These are phyloP conservation scores for Yamadazyma sp. DNA, from an alignment of 805 yeast species.

Conservation along the genomic window DNA sequence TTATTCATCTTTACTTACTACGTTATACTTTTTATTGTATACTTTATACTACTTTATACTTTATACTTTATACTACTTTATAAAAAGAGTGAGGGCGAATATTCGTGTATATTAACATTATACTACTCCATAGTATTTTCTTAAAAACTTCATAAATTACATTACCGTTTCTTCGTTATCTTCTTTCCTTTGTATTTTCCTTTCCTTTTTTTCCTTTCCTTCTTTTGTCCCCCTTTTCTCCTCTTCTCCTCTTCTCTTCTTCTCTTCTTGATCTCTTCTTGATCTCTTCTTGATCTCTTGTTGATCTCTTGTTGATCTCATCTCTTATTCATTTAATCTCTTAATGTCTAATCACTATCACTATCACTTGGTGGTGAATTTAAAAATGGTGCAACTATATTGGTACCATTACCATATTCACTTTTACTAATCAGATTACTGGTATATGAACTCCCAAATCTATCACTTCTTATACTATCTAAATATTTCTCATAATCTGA, in stretches of 20 bases:
- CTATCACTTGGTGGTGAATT: slow-evolving; percentile 35
- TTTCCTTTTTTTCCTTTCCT: not conserved
- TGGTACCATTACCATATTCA: slow-evolving; percentile 1
- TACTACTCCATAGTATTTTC: slow-evolving; percentile 4
- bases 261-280: not conserved
- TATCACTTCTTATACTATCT: slow-evolving; percentile 12
- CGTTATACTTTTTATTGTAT: too few relatives aligned
- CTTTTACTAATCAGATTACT: not conserved
- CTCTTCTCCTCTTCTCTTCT: not conserved
- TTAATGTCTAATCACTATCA: slow-evolving; percentile 1
- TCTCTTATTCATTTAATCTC: slow-evolving; percentile 4
- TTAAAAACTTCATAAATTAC: too few relatives aligned
- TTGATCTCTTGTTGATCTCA: too few relatives aligned
- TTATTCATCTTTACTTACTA: too few relatives aligned
- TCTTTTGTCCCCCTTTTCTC: not conserved
- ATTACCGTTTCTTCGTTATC: not conserved
- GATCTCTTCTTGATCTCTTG: too few relatives aligned
- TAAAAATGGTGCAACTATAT: slow-evolving; percentile 30
- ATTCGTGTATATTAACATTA: too few relatives aligned
- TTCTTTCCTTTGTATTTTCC: not conserved
- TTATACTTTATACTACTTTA: too few relatives aligned
- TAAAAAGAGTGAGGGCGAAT: too few relatives aligned
- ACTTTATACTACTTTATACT: too few relatives aligned
- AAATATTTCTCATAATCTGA: slow-evolving; percentile 19
- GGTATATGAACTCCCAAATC: slow-evolving; percentile 2